A percentile compares a stretch with the other conserved stretches of the same genome.
Conservation (phyloP, 2,329 filamentous ascomycete species). For the Xylariomycetidae sp. region DNA sequence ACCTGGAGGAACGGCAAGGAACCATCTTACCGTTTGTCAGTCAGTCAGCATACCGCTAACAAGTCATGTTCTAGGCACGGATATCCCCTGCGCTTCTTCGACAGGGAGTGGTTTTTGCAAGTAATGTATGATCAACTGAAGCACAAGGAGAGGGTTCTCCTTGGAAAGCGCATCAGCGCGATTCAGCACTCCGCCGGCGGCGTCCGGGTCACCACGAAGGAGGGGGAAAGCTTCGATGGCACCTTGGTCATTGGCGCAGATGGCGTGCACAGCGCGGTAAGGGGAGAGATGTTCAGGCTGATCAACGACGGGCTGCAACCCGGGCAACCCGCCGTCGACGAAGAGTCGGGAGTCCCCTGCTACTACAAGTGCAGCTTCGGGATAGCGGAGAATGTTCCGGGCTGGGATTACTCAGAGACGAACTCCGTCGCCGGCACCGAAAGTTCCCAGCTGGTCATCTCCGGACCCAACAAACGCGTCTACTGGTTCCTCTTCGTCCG, state of each 20-base stretch:
- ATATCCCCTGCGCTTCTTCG: constrained; percentile 31
- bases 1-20: constrained; percentile 4
- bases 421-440: constrained; percentile 18
- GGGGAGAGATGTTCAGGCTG: constrained; percentile 27
- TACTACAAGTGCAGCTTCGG: constrained; percentile 34
- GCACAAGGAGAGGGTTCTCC: constrained; percentile 28
- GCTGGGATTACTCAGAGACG: constrained; percentile 13
- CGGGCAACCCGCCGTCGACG: constrained; percentile 16
- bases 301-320: constrained; percentile 17
- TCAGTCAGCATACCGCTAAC: background rate
- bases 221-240: constrained; percentile 26
- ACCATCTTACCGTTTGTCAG: too few species aligned
- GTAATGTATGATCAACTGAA: constrained; percentile 28
- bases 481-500: constrained; percentile 34
- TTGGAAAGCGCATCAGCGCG: constrained; percentile 22
- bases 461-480: constrained; percentile 23
- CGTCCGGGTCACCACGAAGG: constrained; percentile 26
- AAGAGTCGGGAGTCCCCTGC: constrained; percentile 16
- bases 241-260: constrained; percentile 35
- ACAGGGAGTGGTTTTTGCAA: constrained; percentile 30
- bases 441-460: constrained; percentile 22
- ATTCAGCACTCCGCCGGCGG: constrained; percentile 19
- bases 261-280: constrained; percentile 34
- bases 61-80: constrained; percentile 17
- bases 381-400: constrained; percentile 26